These are phyloP conservation scores for Plasmodium cynomolgi DNA, from an alignment of 169 alveolate species.

Conservation along the genomic window DNA sequence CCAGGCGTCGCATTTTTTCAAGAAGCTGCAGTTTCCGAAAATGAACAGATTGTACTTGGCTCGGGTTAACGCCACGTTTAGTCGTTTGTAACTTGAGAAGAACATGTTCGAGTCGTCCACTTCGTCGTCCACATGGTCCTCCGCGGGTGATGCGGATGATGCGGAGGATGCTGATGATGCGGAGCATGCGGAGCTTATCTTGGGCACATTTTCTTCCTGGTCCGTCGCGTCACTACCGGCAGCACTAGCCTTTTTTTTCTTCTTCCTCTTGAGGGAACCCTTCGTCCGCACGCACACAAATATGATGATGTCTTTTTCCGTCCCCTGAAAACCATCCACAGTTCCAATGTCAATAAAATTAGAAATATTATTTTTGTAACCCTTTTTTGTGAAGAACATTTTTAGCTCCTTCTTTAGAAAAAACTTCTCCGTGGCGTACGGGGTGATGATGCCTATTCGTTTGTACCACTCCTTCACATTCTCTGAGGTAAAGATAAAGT, in stretches of 20 bases:
- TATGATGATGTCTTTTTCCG: conserved; percentile 97
- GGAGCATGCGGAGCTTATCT: neutral
- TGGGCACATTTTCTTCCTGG: neutral
- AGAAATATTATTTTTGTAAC: conserved; percentile 41
- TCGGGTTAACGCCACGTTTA: conserved; percentile 96
- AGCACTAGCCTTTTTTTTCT: conserved; percentile 12
- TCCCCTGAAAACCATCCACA: conserved; percentile 99
- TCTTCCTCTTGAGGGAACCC: conserved; percentile 77
- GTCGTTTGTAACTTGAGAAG: conserved; percentile 92
- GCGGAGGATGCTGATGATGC: too few species aligned
- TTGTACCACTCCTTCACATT: conserved; percentile 26
- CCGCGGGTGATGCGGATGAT: too few species aligned
- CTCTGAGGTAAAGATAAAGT: conserved; percentile 78
- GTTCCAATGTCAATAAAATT: conserved; percentile 94
- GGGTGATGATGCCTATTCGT: conserved; percentile 84
- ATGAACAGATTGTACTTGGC: conserved; percentile 93
- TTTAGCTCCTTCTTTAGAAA: conserved; percentile 74
- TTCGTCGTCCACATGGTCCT: conserved; percentile 18
- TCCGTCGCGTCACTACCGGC: neutral
- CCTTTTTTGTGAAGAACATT: conserved; percentile 18
- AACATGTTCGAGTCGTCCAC: conserved; percentile 77
- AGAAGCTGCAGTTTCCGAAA: conserved; percentile 81
- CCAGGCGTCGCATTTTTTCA: conserved; percentile 67
- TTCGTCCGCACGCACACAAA: conserved; percentile 91
- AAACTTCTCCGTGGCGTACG: conserved; percentile 82